Base-by-base conservation (phyloP, 106 monocot genomes). In the Platanthera guangdongensis region DNA sequence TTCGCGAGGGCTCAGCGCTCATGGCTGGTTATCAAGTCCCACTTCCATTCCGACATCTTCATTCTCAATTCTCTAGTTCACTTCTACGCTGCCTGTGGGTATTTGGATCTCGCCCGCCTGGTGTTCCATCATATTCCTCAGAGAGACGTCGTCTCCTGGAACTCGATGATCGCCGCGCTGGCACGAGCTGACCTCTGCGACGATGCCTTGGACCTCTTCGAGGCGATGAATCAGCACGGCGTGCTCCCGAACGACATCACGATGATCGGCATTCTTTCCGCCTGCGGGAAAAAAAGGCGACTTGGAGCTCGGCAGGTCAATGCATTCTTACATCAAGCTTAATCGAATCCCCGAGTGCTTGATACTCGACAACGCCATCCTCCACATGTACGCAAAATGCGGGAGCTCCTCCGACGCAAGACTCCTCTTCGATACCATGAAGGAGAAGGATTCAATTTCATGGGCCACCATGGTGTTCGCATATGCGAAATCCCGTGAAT, bases 71-170 rank as follows among this genome's bases (percentile, higher is more conserved):
- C 89, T 7, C 86, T 90, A 30, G 46, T 86, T 46, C 80, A 80
- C 51, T 84, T 86, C 22, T 90, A 86, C 28, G 86, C 77, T 7
- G 54, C 78, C 18, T 85, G 79, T 52, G 82, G 82, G 11, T 18
- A 76, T 28, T 49, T 78, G 9, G 71, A 76, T 32, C 57, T 82
- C 32, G 50, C 89, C 1, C 54, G 30, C 51, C 68, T 39, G 15
- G 50, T 90, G 65, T 90, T 90, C 63, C 80, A 81, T 3, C 55
- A 16, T 19, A 83, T 81, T 50, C 77, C 79, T 0, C 48, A 32
- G 25, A 81, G 78, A 54, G 90, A 90, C 49, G 81, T 84, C 25
- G 87, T 90, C 16, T 87, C 87, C 2, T 87, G 90, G 90, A 90
- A 90, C 71, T 85, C 87, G 0, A 77, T 87, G 30, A 85, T 90